Evolutionary conservation across 345 rosid species (phyloP), one percentile per base, ranked within the genome.

Genomic region (Melaleuca quinquenervia): DNA sequence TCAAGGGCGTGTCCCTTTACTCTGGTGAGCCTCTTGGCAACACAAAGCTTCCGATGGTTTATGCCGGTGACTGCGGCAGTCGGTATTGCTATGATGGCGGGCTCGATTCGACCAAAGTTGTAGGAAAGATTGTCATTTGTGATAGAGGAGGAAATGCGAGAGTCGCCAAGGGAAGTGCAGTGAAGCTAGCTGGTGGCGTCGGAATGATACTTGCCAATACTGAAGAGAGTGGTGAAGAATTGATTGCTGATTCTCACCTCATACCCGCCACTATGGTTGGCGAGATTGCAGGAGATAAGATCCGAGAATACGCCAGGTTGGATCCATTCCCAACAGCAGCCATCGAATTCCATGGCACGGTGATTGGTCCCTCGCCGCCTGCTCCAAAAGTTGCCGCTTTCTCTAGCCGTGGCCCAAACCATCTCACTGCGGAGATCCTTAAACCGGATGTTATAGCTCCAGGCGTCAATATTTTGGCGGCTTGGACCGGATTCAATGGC

Each of bases 391-490:
- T 94, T 21, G 95, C 98, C 0, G 84, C 98, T 29, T 95, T 95
- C 87, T 93, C 97, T 0, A 93, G 98, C 90, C 93, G 98, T 20
- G 98, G 98, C 64, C 98, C 98, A 0, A 93, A 91, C 82, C 90
- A 89, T 36, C 51, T 92, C 50, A 93, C 94, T 0, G 92, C 90
- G 1, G 94, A 92, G 88, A 92, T 95, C 45, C 94, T 95, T 10
- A 96, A 96, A 84, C 98, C 98, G 1, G 98, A 96, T 85, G 93
- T 96, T 26, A 92, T 96, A 83, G 98, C 96, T 50, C 98, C 98
- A 0, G 98, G 98, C 49, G 94, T 96, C 82, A 96, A 96, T 56
- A 95, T 96, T 50, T 84, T 96, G 88, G 98, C 98, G 36, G 98
- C 94, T 18, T 96, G 98, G 98, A 94, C 96, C 12, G 94, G 98